Base-by-base conservation (phyloP, 768 basidiomycete genomes). In the Paxillus ammoniavirescens region DNA sequence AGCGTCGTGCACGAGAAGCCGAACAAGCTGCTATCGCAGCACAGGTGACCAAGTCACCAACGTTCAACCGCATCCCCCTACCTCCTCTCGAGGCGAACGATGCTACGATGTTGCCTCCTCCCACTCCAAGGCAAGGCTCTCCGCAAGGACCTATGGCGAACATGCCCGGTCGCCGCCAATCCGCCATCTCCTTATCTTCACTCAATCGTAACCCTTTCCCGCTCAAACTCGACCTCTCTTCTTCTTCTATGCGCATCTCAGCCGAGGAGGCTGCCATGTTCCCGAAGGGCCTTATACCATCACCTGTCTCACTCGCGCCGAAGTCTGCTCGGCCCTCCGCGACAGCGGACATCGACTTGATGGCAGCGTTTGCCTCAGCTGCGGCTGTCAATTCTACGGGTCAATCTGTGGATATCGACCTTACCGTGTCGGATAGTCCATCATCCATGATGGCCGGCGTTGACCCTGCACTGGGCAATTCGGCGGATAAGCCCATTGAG, bases 241-340 rank as follows among this genome's bases (percentile, higher is more conserved):
- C 86, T 1, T 71, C 83, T 12, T 74, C 83, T 10, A 75, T 91
- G 51, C 82, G 83, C 43, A 77, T 89, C 28, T 71, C 80, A n/a
- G 75, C 85, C 0, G 84, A 86, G 41, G 87, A 89, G 60, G 78
- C 75, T 6, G 72, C 79, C 5, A 64, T 82, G 50, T 85, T 81
- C 45, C 71, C 79, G 1, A 83, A 77, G 43, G 83, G 84, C 2
- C 73, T 90, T 44, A 77, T 85, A 28, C 70, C 70, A 2, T 91
- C 89, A 6, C 91, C 91, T 7, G 90, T 92, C 31, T 89, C 86
- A 5, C 78, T 93, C 36, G 91, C 89, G 0, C 91, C 91, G 2
- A 87, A 83, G 62, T 89, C 91, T 5, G 87, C 87, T 43, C 81
- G 86, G 3, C 77, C 85, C 1, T 67, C 77, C 50, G 83, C 85